Base-by-base conservation (phyloP, 441 rosid genomes). In the Biscutella laevigata region DNA sequence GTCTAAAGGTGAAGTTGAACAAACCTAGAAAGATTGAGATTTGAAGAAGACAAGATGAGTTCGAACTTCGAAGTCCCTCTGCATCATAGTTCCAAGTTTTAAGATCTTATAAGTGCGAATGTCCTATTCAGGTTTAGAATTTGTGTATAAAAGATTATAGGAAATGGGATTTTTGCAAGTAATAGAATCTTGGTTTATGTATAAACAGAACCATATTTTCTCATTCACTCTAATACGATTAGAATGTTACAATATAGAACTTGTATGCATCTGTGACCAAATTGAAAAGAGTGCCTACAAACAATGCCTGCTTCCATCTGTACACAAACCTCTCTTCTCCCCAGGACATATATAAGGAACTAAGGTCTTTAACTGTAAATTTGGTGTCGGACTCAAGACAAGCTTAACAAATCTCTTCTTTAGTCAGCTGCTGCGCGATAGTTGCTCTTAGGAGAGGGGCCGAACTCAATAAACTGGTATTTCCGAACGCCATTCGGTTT, bases 71-170 rank as follows among this genome's bases (percentile, higher is more conserved):
- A 17, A 17, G 16, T 0, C 26, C n/a, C 43, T 42, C 24, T 13
- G 58, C 63, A 39, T 25, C 39, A 39, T 21, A 36, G 27, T 11
- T 47, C 2, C 4, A 32, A 25, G 66, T 21, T 28, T 20, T 19
- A 10, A 39, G 16, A 30, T 38, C 26, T 11, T n/a, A 39, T 7
- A 27, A 54, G 6, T 40, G 45, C 32, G 30, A 24, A 56, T 45
- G 2, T 26, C 29, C 17, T 22, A n/a, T 1, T 35, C 26, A 32
- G 19, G 52, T 36, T 48, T 13, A 48, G 45, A 20, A 24, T 13
- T 17, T 40, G 40, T 48, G 62, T 44, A 57, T 10, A 64, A 47
- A 57, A 3, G 29, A 32, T 25, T 2, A 6, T 40, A 39, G 32
- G 6, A 2, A 17, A 47, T 13, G 62, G 25, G 34, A 4, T 27